These are phyloP conservation scores for Stemphylium lycopersici DNA, from an alignment of 2,329 filamentous ascomycete species.

Conservation along the genomic window DNA sequence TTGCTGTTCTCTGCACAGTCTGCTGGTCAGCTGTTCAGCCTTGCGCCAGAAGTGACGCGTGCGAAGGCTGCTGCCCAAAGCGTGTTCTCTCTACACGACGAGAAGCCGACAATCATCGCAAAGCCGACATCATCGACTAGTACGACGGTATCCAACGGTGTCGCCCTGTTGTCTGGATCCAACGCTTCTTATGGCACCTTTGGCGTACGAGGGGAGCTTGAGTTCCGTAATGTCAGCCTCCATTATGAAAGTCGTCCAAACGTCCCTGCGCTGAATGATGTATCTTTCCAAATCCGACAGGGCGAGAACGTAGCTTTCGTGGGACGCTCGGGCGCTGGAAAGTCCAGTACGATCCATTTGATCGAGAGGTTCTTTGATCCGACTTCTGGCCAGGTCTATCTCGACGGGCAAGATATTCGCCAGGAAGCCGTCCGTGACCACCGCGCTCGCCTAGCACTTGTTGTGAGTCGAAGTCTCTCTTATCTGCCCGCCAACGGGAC, in stretches of 20 bases:
- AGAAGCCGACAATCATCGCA: conserved; percentile 48
- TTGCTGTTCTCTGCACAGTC: conserved; percentile 56
- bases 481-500: too few relatives aligned
- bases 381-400: conserved; percentile 45
- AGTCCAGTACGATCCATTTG: conserved; percentile 54
- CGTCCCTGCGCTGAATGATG: conserved; percentile 43
- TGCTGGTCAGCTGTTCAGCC: conserved; percentile 55
- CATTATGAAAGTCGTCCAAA: conserved; percentile 41
- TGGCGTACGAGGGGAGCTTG: conserved; percentile 36
- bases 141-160: conserved; percentile 1
- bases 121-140: conserved; percentile 2
- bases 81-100: conserved; percentile 51
- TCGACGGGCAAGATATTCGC: conserved; percentile 53
- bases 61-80: conserved; percentile 54
- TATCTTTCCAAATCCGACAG: conserved; percentile 48
- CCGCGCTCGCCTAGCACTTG: conserved; percentile 50
- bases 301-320: conserved; percentile 51
- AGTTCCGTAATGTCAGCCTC: conserved; percentile 44
- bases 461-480: conserved; percentile 30
- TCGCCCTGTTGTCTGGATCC: conserved; percentile 18
- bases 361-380: conserved; percentile 56
- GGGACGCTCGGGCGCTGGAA: conserved; percentile 54
- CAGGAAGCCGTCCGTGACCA: conserved; percentile 45
- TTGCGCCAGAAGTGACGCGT: conserved; percentile 54
- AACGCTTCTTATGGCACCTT: conserved; percentile 28